Conservation (phyloP, 2,329 filamentous ascomycete genomes). For the Massarina eburnea region DNA sequence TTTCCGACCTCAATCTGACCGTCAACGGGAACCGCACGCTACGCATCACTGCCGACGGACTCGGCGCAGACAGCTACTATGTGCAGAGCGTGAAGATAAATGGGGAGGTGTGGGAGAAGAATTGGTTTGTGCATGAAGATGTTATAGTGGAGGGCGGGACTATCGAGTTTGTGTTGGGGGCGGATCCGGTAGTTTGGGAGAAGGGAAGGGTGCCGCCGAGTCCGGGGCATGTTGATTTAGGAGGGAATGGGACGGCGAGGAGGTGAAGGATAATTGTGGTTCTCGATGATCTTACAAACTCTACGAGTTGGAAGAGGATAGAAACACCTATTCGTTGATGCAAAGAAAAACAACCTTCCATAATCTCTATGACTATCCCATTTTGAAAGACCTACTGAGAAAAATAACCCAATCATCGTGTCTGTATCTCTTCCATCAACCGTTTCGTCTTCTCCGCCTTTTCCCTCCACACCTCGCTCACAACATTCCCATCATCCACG, state of each 20-base stretch:
- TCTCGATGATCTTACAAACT: no score
- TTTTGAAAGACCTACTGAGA: no score
- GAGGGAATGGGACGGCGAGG: background rate
- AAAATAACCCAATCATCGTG: no score
- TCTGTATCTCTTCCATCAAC: no score
- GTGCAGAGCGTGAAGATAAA: slow-evolving; percentile 69
- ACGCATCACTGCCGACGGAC: slow-evolving; percentile 55
- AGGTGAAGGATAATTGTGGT: no score
- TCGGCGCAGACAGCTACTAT: slow-evolving; percentile 53
- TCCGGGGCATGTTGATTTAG: slow-evolving; percentile 42
- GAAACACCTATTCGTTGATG: no score
- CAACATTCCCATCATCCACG: no score
- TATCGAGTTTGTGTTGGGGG: slow-evolving; percentile 53
- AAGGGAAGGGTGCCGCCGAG: slow-evolving; percentile 55
- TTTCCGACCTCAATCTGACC: slow-evolving; percentile 57
- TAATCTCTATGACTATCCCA: no score
- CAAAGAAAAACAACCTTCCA: no score
- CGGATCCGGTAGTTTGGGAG: slow-evolving; percentile 49
- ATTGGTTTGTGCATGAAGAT: slow-evolving; percentile 68
- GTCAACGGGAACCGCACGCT: slow-evolving; percentile 55
- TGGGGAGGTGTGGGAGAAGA: slow-evolving; percentile 60
- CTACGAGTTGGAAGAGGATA: no score
- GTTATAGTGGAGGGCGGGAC: slow-evolving; percentile 53
- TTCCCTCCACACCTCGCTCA: no score
- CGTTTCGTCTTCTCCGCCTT: no score